Evolutionary conservation across 2,329 filamentous ascomycete species (phyloP), one percentile per base, ranked within the genome.

Genomic region (Colletotrichum abscissum): DNA sequence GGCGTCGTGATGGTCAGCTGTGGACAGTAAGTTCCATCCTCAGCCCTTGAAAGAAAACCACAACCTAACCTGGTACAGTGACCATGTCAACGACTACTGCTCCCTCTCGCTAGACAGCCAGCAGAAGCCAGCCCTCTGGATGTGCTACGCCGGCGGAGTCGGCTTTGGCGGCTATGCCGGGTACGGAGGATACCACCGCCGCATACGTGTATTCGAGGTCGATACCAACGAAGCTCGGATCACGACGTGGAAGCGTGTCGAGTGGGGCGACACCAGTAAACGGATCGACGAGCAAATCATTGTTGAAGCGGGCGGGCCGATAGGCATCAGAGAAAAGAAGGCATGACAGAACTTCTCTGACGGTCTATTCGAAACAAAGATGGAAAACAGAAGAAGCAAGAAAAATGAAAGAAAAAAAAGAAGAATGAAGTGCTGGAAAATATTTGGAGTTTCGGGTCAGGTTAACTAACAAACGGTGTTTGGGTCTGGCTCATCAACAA

Each of bases 11-110:
- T 97, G 85, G 94, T 97, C 75, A 96, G 94, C 78, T 97, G 94
- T 79, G 96, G 96, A 80, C 96, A 98, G 92, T 94, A 88, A 84
- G 92, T 89, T 26, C 59, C 30, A 14, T 26, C 22, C 76, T 55
- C 7, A 5, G 8, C 35, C 49, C 9, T 28, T 49, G 6, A 22
- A 6, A 35, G 33, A 14, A 11, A 16, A 6, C 49, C 24, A 30
- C 30, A 38, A 55, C 35, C 57, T 30, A 12, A 19, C 24, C 72
- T 30, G 42, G 14, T 11, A 14, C 58, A 94, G 92, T 81, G 97
- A 99, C 80, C 97, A 99, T 80, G 96, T 93, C 76, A 99, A 99
- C 80, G 97, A 99, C 80, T 98, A 98, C 82, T 99, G 97, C 82
- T 92, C 94, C 75, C 88, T 98, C 9, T 91, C 89, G 1, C 82